Evolutionary conservation across 1,139 yeast species (phyloP), one percentile per base, ranked within the genome.

Genomic region (Diutina sp.): DNA sequence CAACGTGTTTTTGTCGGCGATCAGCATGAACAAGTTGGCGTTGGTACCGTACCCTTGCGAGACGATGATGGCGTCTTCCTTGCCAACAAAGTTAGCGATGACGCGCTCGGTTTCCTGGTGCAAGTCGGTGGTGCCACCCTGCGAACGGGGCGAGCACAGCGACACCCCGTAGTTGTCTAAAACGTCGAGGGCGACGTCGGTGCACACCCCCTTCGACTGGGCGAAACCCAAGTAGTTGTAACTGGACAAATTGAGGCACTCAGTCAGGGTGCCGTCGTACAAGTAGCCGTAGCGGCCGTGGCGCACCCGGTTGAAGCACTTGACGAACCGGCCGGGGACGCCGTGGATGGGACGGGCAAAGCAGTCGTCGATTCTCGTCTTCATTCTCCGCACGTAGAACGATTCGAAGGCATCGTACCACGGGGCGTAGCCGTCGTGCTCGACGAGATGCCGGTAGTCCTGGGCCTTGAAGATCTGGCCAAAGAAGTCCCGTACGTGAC

Each of bases 1-100:
- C 61, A 95, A 78, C 65, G 97, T 90, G 66, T 89, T 86, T 60
- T 89, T 79, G 70, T 91, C 96, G 54, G 90, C 88, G 59, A 93
- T 74, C 3, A 95, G 82, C 35, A 91, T 78, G 67, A 95, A 93
- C 58, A 93, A 75, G 64, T 86, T 85, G n/a, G 97, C 96, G 68
- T 93, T 93, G 12, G 99, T 93, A 63, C 96, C 95, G 68, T 90
- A 93, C 58, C 99, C 99, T 86, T 90, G 95, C 55, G 95, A 85
- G 61, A 89, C 89, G 52, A 93, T 72, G 64, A 90, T 74, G 4
- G 97, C 83, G 63, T 89, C 95, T 62, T 91, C 97, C 70, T 90
- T 90, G 48, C 97, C 98, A 44, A 93, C 84, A 68, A 91, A 93
- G 51, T 83, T 78, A 44, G 99, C 96, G 61, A 90, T 78, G 41